Evolutionary conservation across 225 moss, liverwort and hornwort genomes (phyloP), one percentile per base, ranked within the genome.

Genomic region (Lunularia cruciata): DNA sequence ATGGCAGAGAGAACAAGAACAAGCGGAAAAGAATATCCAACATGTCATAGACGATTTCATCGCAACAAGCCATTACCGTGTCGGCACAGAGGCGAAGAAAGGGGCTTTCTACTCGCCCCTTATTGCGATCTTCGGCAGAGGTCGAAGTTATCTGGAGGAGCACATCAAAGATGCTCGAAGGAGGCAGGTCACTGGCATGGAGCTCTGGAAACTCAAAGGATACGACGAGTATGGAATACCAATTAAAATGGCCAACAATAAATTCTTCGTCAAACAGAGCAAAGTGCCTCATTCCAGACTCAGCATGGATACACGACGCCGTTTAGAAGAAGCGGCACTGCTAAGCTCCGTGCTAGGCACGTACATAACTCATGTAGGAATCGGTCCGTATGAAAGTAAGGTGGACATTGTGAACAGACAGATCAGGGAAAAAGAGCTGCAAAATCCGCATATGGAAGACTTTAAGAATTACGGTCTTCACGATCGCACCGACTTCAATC

Each of bases 41-140:
- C 30, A 0, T 1, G 48, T 86, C 71, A 87, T 92, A 12, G 59
- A 85, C 32, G 78, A 83, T 0, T 88, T 95, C 64, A 87, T 81
- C 2, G 51, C 53, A 2, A 47, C 79, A 0, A 88, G 84, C 47
- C 89, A 92, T 63, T 73, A 79, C 26, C 70, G 2, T 65, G 80
- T 85, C 74, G 83, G 89, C 57, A 91, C 85, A 0, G 1, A 77
- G 12, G 80, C 71, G 0, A 34, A 73, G 0, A 94, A 91, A 48
- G 89, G 91, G 35, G 80, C 77, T 11, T 89, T 87, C 75, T 86
- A 88, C 68, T 91, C 89, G 20, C 85, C 85, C 0, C 65, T 84
- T 37, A 81, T 84, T 49, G 79, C 88, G 13, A 83, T 89, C 40
- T 86, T 83, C 67, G 88, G 86, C 39, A 76, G 79, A 61, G 84